Conservation (phyloP, 2,329 filamentous ascomycete genomes). For the Zymoseptoria pseudotritici region DNA sequence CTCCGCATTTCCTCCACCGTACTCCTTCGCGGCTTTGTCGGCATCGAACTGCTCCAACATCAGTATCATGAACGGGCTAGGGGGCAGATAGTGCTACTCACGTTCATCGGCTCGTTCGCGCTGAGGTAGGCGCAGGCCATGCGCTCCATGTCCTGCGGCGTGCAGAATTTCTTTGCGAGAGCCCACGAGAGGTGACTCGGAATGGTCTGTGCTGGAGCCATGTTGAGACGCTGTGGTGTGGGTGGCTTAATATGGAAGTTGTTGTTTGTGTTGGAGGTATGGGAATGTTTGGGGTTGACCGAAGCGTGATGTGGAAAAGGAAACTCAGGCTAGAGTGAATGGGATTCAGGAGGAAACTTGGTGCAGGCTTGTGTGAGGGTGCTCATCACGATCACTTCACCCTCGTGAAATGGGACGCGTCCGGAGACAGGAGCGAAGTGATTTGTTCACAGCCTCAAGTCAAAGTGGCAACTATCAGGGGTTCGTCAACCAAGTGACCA, state of each 20-base stretch:
- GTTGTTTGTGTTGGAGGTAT: background rate
- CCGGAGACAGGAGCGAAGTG: background rate
- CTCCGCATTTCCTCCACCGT: conserved; percentile 12
- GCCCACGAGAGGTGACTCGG: conserved; percentile 12
- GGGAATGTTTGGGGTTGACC: background rate
- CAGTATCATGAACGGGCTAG: no score
- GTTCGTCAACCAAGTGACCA: background rate
- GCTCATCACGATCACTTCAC: background rate
- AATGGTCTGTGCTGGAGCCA: conserved; percentile 9
- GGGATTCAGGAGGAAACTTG: no score
- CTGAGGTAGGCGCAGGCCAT: conserved; percentile 18
- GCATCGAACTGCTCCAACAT: no score
- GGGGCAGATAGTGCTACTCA: no score
- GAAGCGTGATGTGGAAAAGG: background rate
- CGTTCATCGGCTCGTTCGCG: conserved; percentile 6
- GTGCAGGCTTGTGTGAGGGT: no score
- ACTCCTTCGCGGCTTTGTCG: conserved; percentile 13
- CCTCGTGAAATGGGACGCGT: background rate
- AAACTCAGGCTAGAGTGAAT: no score
- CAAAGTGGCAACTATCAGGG: background rate
- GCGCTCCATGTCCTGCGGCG: conserved; percentile 13
- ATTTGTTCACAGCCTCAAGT: no score
- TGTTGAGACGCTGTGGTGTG: conserved; percentile 4
- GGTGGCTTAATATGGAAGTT: no score
- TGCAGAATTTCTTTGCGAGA: conserved; percentile 15